Evolutionary conservation across 2,329 filamentous ascomycete species (phyloP).

Genomic region (Magnaporthiopsis incrustans): DNA sequence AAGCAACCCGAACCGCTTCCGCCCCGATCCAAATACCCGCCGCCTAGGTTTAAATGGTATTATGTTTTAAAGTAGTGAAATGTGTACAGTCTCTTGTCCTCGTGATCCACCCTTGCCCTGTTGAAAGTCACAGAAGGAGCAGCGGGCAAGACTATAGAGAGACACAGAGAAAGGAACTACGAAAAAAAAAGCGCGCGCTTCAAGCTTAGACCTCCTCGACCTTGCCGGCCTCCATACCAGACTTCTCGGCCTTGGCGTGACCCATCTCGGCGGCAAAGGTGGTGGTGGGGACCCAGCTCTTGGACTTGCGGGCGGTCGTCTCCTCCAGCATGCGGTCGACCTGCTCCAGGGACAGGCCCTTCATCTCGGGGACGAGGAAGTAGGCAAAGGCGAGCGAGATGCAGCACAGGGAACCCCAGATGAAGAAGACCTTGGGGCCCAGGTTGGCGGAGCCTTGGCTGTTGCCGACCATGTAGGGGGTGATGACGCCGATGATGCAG

Average conservation of each 20-base stretch:
- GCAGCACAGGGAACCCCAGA: constrained; percentile 63
- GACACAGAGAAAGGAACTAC: too few species aligned
- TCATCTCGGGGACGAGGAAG: constrained; percentile 68
- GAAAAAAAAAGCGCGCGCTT: not conserved
- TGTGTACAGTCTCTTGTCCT: not conserved
- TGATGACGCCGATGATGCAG: constrained; percentile 34
- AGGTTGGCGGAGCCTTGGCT: constrained; percentile 50
- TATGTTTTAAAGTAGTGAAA: not conserved
- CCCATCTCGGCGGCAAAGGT: constrained; percentile 49
- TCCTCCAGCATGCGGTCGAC: constrained; percentile 87
- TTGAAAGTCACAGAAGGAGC: too few species aligned
- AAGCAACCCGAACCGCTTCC: not conserved
- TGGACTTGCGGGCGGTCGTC: constrained; percentile 66
- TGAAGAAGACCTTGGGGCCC: constrained; percentile 63
- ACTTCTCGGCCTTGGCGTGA: constrained; percentile 6
- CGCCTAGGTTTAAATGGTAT: not conserved
- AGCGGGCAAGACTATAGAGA: too few species aligned
- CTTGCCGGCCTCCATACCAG: constrained; percentile 3
- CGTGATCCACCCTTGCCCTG: too few species aligned
- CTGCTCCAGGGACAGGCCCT: constrained; percentile 71
- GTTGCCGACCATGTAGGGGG: constrained; percentile 57
- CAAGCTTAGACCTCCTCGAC: constrained; percentile 4
- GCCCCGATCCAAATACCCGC: not conserved
- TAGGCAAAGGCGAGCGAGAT: constrained; percentile 56
- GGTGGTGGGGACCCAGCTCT: constrained; percentile 64